Evolutionary conservation across 805 yeast genomes (phyloP).

Genomic region (Diddensiella transvaalensis): DNA sequence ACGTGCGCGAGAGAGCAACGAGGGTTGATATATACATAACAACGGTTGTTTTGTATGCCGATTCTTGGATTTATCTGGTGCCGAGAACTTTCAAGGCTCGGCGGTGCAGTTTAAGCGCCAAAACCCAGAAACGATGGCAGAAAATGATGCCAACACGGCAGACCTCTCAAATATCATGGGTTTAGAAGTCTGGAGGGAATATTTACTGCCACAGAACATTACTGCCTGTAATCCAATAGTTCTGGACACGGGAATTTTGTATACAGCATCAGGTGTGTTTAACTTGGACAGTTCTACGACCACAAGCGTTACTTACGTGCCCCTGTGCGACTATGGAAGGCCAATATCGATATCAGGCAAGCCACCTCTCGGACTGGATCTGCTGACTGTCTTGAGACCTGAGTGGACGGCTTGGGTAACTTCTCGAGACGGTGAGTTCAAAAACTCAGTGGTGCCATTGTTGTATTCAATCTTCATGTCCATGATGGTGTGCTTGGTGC

Average conservation of each 20-base stretch:
- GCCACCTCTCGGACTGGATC: not conserved
- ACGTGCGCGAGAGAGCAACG: too few relatives aligned
- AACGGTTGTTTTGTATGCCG: too few relatives aligned
- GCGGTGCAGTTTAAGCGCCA: not conserved
- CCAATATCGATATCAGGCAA: conserved; percentile 15
- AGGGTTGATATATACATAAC: too few relatives aligned
- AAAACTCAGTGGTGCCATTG: conserved; percentile 47
- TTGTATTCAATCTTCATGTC: conserved; percentile 60
- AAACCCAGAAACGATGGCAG: too few relatives aligned
- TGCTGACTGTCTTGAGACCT: conserved; percentile 4
- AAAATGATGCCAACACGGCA: not conserved
- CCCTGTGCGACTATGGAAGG: conserved; percentile 17
- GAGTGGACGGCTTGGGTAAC: conserved; percentile 17
- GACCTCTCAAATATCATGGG: not conserved
- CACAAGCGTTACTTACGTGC: conserved; percentile 15
- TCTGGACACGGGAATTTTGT: conserved; percentile 2
- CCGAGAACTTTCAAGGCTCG: not conserved
- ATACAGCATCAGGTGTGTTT: conserved; percentile 4
- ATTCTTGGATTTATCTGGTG: too few relatives aligned
- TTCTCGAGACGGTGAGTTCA: conserved; percentile 6
- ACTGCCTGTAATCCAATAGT: conserved; percentile 6
- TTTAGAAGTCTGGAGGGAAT: conserved; percentile 3
- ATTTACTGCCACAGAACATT: not conserved
- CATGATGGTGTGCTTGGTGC: conserved; percentile 61
- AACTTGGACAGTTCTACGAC: not conserved